Evolutionary conservation across 345 rosid species (phyloP).

Genomic region (Corchorus olitorius): DNA sequence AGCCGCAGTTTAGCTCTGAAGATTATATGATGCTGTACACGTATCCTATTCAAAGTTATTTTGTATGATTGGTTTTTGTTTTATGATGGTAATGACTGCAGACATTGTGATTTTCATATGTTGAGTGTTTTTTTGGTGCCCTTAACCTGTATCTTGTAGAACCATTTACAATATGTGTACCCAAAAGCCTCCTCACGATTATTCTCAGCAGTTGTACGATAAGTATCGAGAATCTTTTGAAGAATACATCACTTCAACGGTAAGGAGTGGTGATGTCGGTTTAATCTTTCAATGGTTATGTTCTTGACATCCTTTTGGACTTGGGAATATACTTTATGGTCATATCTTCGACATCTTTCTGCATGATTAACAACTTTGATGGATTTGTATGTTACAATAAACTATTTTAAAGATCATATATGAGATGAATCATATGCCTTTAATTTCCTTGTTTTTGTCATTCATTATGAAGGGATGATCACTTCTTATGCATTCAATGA

Average conservation of each 20-base stretch:
- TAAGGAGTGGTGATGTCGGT: slow-evolving; percentile 22
- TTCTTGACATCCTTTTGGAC: slow-evolving; percentile 3
- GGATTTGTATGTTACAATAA: neutral
- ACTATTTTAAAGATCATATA: neutral
- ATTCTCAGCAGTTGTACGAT: slow-evolving; percentile 68
- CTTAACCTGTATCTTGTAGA: slow-evolving; percentile 35
- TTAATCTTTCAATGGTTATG: neutral
- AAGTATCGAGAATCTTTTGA: slow-evolving; percentile 59
- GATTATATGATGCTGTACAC: slow-evolving; percentile 73
- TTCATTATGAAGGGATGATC: neutral
- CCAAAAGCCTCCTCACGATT: slow-evolving; percentile 66
- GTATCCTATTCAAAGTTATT: slow-evolving; percentile 34
- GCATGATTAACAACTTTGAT: neutral
- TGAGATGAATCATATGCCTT: neutral
- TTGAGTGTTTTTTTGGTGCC: slow-evolving; percentile 1
- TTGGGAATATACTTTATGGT: neutral
- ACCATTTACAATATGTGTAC: slow-evolving; percentile 75
- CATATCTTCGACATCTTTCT: neutral
- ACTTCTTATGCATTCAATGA: neutral
- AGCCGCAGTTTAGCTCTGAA: slow-evolving; percentile 53
- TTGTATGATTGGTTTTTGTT: neutral
- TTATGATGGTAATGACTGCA: neutral
- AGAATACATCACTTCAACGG: slow-evolving; percentile 53
- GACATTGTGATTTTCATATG: neutral
- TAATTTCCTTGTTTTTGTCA: neutral